These are phyloP conservation scores for Physcomitrium patens DNA, from an alignment of 225 moss, liverwort and hornwort genomes.

Conservation along the genomic window DNA sequence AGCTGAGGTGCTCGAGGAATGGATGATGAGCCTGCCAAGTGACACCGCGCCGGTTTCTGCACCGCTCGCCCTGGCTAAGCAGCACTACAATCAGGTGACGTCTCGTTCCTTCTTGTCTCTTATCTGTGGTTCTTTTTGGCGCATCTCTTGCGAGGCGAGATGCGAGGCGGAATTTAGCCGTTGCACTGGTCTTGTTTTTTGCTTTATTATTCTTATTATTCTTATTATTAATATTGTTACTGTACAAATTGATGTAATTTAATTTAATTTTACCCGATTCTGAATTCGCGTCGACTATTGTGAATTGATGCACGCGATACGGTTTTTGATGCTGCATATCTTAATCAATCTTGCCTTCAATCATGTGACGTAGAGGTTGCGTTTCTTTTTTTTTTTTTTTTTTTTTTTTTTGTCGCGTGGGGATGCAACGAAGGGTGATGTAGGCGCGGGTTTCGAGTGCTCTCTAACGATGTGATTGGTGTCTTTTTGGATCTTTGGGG, in stretches of 20 bases:
- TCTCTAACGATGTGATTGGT: conserved; percentile 4
- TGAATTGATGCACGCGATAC: neutral
- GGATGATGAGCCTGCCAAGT: conserved; percentile 99
- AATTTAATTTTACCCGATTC: conserved; percentile 15
- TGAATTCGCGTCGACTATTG: neutral
- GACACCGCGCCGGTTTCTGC: conserved; percentile 76
- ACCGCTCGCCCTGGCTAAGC: conserved; percentile 87
- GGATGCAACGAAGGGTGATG: conserved; percentile 2
- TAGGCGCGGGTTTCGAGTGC: neutral
- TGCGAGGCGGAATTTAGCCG: neutral
- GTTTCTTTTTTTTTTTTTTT: neutral
- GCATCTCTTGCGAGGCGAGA: neutral
- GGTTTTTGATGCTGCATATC: conserved; percentile 6
- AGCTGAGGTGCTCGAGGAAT: conserved; percentile 63
- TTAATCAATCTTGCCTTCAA: conserved; percentile 15
- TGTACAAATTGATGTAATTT: neutral
- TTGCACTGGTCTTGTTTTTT: neutral
- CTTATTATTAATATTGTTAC: neutral
- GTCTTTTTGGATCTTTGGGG: neutral
- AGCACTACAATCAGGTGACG: conserved; percentile 79
- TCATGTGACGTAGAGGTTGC: neutral
- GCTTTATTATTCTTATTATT: too few relatives aligned
- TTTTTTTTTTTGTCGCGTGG: neutral
- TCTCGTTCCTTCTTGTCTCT: conserved; percentile 22
- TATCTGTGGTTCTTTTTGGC: neutral